Base-by-base conservation (phyloP, 2,329 filamentous ascomycete species). In the Onygenales sp. region DNA sequence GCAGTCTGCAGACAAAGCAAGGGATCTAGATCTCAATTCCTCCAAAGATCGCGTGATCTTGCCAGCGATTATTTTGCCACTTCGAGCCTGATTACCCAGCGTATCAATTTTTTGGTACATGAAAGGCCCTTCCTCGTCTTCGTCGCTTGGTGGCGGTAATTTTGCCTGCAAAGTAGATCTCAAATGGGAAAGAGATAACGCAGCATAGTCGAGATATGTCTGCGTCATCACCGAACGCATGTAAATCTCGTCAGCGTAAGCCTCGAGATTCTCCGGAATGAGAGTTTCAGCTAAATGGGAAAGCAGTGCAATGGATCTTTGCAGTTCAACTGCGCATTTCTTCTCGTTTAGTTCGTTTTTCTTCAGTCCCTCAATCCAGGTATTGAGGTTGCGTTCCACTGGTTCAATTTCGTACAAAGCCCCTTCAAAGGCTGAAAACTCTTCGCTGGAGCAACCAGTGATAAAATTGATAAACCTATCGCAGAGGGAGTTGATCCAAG, bases 321-420 rank as follows among this genome's bases (percentile, higher is more conserved):
- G 85, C 39, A 97, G 75, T 65, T 95, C 88, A 27, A 82, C 82
- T 0, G 87, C 84, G 64, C 90, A 90, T 62, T 88, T 85, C 67
- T 86, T 83, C 70, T 92, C 87, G 69, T 90, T 90, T 48, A 97
- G 74, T 53, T 95, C 90, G 60, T 95, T 90, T 51, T 83, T 84
- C 58, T 89, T 85, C 52, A 96, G 68, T 5, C 83, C 83, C 58
- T 96, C 91, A 53, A 97, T 87, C 82, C 90, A 95, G 52, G 80
- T 81, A 64, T 95, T 95, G 49, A 97, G 72, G 0, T 88, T 87
- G 54, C 90, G 81, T 71, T 98, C 93, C 9, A 97, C 88, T 0
- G 91, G 89, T 65, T 95, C 88, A 49, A 97, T 76, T 68, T 97
- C 93, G 61, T 89, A 88, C 54, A 93, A 71, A 2, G 90, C 87